These are phyloP conservation scores for Eucalyptus regnans DNA, from an alignment of 345 rosid genomes.

Conservation along the genomic window DNA sequence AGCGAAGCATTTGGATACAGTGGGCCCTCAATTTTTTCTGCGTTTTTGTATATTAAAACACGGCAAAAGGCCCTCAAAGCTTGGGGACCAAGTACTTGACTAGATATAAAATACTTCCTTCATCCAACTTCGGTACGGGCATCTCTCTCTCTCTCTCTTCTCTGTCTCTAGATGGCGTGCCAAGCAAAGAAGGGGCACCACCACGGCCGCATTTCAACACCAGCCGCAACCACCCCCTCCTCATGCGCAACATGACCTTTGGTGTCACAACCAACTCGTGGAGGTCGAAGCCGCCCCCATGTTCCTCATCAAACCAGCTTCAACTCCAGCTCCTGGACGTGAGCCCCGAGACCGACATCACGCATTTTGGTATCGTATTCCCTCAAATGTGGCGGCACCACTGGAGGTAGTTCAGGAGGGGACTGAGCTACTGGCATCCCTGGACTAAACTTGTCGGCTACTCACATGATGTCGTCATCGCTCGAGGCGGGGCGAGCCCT, in stretches of 20 bases:
- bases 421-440: neutral
- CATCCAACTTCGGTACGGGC: neutral
- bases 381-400: neutral
- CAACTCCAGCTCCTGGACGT: neutral
- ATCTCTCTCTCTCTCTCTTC: neutral
- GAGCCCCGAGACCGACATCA: neutral
- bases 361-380: neutral
- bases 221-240: neutral
- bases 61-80: neutral
- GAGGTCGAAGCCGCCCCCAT: neutral
- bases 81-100: neutral
- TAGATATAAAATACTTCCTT: neutral
- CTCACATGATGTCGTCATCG: neutral
- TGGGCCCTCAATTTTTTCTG: neutral
- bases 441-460: constrained; percentile 1
- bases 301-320: neutral
- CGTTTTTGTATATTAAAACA: neutral
- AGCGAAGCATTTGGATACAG: neutral
- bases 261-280: constrained; percentile 11
- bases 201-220: neutral
- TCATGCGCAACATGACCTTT: neutral
- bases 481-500: neutral
- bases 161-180: neutral
- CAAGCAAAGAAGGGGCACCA: neutral
- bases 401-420: neutral